These are phyloP conservation scores for Fistulinella prunicolor DNA, from an alignment of 768 basidiomycete genomes.

Conservation along the genomic window DNA sequence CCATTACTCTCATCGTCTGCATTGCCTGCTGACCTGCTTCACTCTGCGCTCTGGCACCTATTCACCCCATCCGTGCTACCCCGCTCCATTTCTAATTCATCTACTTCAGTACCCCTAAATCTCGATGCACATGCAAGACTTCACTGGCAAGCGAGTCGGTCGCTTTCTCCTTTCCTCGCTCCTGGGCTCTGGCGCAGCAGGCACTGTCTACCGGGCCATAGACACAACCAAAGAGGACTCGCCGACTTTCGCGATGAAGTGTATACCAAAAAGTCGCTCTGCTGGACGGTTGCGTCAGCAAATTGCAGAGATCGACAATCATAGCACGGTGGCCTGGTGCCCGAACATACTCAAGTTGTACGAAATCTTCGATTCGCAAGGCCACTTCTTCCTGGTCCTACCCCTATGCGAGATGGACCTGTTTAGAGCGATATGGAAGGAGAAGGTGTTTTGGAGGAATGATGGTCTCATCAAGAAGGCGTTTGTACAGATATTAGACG, in stretches of 20 bases:
- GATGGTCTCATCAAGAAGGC: conserved; percentile 58
- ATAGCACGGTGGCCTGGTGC: conserved; percentile 40
- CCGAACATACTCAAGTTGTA: conserved; percentile 67
- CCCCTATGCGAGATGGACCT: conserved; percentile 65
- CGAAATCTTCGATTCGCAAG: conserved; percentile 53
- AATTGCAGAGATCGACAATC: conserved; percentile 61
- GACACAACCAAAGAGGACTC: conserved; percentile 42
- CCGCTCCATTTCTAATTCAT: not conserved
- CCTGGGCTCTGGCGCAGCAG: conserved; percentile 74
- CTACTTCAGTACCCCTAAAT: not conserved
- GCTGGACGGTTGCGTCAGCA: conserved; percentile 58
- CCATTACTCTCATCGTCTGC: too few species aligned
- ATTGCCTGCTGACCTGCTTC: too few species aligned
- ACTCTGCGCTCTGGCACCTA: too few species aligned
- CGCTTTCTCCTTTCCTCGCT: conserved; percentile 58
- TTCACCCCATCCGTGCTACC: too few species aligned
- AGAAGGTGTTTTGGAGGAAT: conserved; percentile 51
- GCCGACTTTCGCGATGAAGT: conserved; percentile 68
- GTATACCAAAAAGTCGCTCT: conserved; percentile 51
- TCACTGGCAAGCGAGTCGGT: conserved; percentile 52
- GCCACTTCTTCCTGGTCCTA: conserved; percentile 64
- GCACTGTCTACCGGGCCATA: conserved; percentile 72
- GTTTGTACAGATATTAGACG: conserved; percentile 77
- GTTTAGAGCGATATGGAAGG: conserved; percentile 52
- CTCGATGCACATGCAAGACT: conserved; percentile 34